Percentiles rank a stretch among this genome's conserved stretches.
phyloP scores from a whole-genome alignment of 805 yeast genomes.

The Cyberlindnera mycetangii region DNA sequence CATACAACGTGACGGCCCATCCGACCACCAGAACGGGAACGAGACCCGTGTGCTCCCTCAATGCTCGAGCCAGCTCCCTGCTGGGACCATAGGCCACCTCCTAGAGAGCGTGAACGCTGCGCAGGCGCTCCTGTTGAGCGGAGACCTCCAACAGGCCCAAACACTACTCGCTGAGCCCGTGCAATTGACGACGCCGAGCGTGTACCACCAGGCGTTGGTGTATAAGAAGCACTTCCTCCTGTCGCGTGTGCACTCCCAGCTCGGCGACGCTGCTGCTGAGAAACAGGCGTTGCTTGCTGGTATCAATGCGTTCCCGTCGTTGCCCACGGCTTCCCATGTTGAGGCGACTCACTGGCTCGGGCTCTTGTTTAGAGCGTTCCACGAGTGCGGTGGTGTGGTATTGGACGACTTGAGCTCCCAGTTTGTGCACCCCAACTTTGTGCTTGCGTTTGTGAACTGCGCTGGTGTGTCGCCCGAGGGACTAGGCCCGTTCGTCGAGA shows the following conservation, averaged over 20 bases:
- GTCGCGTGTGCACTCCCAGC: constrained; percentile 3
- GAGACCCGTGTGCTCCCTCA: constrained; percentile 2
- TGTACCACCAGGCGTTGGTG: constrained; percentile 7
- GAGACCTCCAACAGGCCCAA: too few species aligned
- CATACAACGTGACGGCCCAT: too few species aligned
- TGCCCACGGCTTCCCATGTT: constrained; percentile 22
- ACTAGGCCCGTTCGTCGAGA: constrained; percentile 11
- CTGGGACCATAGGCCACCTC: constrained; percentile 5
- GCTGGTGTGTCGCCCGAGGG: constrained; percentile 2
- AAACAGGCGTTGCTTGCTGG: constrained; percentile 11
- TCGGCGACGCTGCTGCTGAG: constrained; percentile 1
- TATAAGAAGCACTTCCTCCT: constrained; percentile 17
- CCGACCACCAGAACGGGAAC: too few species aligned
- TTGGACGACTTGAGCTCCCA: constrained; percentile 7
- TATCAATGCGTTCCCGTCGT: constrained; percentile 10
- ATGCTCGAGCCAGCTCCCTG: constrained; percentile 2
- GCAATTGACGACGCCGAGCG: not conserved
- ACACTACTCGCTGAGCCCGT: too few species aligned
- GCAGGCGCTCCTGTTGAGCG: not conserved
- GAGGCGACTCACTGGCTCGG: constrained; percentile 24
- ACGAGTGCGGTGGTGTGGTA: too few species aligned
- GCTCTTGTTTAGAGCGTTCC: constrained; percentile 11
- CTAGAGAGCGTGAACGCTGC: constrained; percentile 1
- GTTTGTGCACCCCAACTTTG: constrained; percentile 17
- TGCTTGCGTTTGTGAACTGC: constrained; percentile 16